Evolutionary conservation across 352 stramenopile genomes (phyloP).

Genomic region (Globisporangium parvum): DNA sequence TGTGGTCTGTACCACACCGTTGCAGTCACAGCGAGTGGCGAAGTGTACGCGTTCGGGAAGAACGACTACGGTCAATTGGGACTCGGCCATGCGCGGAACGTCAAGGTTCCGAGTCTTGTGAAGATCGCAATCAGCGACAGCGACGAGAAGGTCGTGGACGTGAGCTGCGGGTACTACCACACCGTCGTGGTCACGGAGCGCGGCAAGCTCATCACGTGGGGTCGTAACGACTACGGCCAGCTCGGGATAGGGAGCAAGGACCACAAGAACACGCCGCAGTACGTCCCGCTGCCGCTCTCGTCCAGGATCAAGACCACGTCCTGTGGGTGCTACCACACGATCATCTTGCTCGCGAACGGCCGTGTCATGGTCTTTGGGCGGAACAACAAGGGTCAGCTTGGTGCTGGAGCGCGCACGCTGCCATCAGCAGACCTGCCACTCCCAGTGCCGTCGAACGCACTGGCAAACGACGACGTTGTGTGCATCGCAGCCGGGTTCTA

Average conservation of each 20-base stretch:
- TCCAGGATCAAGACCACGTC: conserved; percentile 73
- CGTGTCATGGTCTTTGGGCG: conserved; percentile 84
- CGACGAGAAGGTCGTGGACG: conserved; percentile 71
- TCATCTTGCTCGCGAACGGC: conserved; percentile 72
- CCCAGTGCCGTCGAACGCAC: conserved; percentile 63
- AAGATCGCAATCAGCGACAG: conserved; percentile 58
- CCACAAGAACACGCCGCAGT: conserved; percentile 78
- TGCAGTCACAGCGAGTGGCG: conserved; percentile 47
- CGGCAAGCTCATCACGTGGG: conserved; percentile 82
- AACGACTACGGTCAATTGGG: conserved; percentile 86
- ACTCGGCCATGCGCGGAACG: conserved; percentile 69
- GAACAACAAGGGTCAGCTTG: conserved; percentile 86
- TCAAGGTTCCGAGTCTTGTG: conserved; percentile 64
- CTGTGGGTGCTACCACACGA: conserved; percentile 80
- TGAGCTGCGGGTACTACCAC: conserved; percentile 86
- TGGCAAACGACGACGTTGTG: conserved; percentile 79
- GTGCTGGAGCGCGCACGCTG: conserved; percentile 63
- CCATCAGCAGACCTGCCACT: conserved; percentile 78
- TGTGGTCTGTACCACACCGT: conserved; percentile 84
- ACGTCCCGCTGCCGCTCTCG: conserved; percentile 70
- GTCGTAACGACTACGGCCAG: conserved; percentile 83
- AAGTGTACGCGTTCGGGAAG: conserved; percentile 82
- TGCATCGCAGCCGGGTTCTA: conserved; percentile 82
- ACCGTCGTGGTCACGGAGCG: conserved; percentile 74
- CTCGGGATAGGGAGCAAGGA: conserved; percentile 86